Evolutionary conservation across 768 basidiomycete genomes (phyloP), one percentile per base, ranked within the genome.

Genomic region (Tylopilus rubrobrunneus): DNA sequence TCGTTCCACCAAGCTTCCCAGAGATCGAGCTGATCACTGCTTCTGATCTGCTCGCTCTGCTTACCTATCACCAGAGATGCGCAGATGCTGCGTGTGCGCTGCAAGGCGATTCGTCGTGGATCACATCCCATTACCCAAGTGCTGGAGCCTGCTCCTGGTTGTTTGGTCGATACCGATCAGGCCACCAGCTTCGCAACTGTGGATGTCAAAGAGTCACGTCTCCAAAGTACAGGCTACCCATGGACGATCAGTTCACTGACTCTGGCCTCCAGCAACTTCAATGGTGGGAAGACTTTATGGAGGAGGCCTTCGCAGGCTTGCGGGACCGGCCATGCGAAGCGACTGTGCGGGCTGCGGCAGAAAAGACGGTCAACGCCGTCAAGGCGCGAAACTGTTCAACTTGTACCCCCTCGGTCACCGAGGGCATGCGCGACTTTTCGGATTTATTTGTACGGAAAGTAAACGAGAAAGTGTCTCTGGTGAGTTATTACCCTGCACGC

Each of bases 1-100:
- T 71, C 37, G 58, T 62, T 4, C 62, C 66, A 0, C 23, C 29
- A 3, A 59, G 62, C 49, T 62, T 64, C 9, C 41, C 60, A 33
- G 71, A 71, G 42, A 59, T 74, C 1, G 59, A 58, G 1, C n/a
- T 64, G 49, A 64, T 74, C 48, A 57, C 56, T 6, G 68, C 67
- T 2, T 41, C 59, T 0, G 63, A 65, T 9, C 56, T 73, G 7
- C 65, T 70, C 42, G 29, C 57, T 2, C 42, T 72, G 12, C 54
- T 67, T 4, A 58, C 51, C 14, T 65, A 69, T 44, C 66, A 67
- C 33, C 7, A 42, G 25, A 40, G 36, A 14, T 68, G 67, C 10
- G 45, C 53, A 9, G 51, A 50, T 1, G 62, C 59, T 8, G 50
- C 56, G 0, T 51, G 25, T 43, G 40, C 42, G 7, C 34, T 60